Percentiles rank a stretch among this genome's conserved stretches.
These are phyloP conservation scores for Tylopilus sp. DNA, from an alignment of 1,284 basidiomycete genomes.

Conservation along the genomic window DNA sequence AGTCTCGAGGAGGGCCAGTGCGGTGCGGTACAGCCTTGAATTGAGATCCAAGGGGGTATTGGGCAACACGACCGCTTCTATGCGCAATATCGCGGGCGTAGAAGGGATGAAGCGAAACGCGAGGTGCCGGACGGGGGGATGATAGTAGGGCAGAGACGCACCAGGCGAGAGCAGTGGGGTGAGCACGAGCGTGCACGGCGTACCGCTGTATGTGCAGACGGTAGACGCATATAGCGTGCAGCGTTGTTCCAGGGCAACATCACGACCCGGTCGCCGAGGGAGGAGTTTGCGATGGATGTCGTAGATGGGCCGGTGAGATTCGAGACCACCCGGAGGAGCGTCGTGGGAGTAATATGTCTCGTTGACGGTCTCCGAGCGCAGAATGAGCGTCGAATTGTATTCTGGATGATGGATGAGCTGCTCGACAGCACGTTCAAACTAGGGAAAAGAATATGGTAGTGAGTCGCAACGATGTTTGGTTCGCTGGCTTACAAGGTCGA, in stretches of 20 bases:
- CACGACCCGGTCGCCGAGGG: conserved; percentile 69
- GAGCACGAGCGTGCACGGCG: conserved; percentile 51
- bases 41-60: conserved; percentile 48
- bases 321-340: conserved; percentile 33
- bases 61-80: conserved; percentile 55
- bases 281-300: conserved; percentile 62
- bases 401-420: conserved; percentile 77
- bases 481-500: conserved; percentile 36
- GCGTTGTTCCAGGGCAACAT: conserved; percentile 64
- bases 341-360: conserved; percentile 38
- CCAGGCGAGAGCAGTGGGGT: conserved; percentile 53
- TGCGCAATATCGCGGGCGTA: conserved; percentile 35
- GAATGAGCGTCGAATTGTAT: conserved; percentile 78
- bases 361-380: conserved; percentile 64
- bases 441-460: not conserved
- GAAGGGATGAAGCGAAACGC: conserved; percentile 62
- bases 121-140: conserved; percentile 68
- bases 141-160: conserved; percentile 68
- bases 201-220: conserved; percentile 14
- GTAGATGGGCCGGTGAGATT: conserved; percentile 39
- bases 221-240: conserved; percentile 59
- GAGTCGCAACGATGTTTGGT: not conserved
- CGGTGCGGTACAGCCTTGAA: conserved; percentile 76
- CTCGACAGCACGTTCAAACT: conserved; percentile 65
- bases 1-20: conserved; percentile 75